Evolutionary conservation across 179 eudicot species (phyloP).

Genomic region (Amaranthus tricolor): DNA sequence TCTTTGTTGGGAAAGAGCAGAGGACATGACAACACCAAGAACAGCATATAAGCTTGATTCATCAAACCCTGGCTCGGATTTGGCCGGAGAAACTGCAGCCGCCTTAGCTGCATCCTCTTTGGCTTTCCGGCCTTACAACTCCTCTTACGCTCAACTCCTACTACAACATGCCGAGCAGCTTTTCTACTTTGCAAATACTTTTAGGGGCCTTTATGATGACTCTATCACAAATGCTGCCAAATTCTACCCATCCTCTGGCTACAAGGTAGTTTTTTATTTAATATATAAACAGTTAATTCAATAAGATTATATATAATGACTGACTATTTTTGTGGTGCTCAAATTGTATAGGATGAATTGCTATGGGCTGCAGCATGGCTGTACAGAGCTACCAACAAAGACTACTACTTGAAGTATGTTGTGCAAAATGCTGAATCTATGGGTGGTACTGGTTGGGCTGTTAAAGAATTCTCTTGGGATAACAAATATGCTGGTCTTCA

Average conservation of each 20-base stretch:
- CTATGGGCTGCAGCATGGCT: conserved; percentile 98
- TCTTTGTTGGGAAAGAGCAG: conserved; percentile 89
- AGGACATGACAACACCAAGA: conserved; percentile 87
- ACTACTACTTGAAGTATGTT: conserved; percentile 61
- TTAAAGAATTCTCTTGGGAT: conserved; percentile 91
- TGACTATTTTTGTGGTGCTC: not conserved
- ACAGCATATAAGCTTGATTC: conserved; percentile 73
- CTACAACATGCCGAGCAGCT: conserved; percentile 79
- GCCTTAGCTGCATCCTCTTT: conserved; percentile 78
- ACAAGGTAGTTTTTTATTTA: conserved; percentile 30
- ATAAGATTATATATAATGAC: not conserved
- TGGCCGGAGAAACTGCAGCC: conserved; percentile 89
- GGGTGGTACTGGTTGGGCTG: conserved; percentile 97
- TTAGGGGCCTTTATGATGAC: conserved; percentile 64
- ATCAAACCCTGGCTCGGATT: conserved; percentile 71
- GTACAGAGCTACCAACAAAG: conserved; percentile 68
- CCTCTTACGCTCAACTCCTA: conserved; percentile 61
- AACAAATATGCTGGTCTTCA: conserved; percentile 87
- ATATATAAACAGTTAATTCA: not conserved
- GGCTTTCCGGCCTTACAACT: conserved; percentile 68
- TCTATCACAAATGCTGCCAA: conserved; percentile 52
- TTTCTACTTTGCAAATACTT: conserved; percentile 73
- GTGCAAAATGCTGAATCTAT: conserved; percentile 62
- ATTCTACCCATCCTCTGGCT: conserved; percentile 80
- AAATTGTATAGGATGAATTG: conserved; percentile 61